A percentile compares a stretch with the other conserved stretches of the same genome.
Evolutionary conservation across 257 asterid genomes (phyloP).

Genomic region (Przewalskia tangutica): DNA sequence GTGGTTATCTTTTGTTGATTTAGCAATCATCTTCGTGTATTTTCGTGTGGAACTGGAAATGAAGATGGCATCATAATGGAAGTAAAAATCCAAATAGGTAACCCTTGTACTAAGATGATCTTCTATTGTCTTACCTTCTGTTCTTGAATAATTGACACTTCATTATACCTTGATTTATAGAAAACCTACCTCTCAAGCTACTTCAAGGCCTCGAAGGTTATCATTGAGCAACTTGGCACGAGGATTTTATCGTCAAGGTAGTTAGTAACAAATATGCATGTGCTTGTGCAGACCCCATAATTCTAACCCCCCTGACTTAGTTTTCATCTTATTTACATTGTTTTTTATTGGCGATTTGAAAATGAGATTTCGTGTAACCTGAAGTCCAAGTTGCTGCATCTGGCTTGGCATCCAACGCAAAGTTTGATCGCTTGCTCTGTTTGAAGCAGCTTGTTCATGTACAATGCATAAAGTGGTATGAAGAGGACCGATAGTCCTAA

Average conservation of each 20-base stretch:
- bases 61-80: conserved; percentile 62
- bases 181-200: conserved; percentile 69
- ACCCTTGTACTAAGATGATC: conserved; percentile 1
- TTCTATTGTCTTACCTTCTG: background rate
- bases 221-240: conserved; percentile 76
- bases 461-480: conserved; percentile 56
- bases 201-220: conserved; percentile 84
- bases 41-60: conserved; percentile 54
- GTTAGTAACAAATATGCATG: conserved; percentile 6
- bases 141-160: background rate
- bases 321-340: background rate
- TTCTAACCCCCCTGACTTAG: background rate
- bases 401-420: conserved; percentile 97
- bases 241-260: conserved; percentile 47
- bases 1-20: background rate
- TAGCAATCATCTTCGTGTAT: conserved; percentile 70
- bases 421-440: conserved; percentile 95
- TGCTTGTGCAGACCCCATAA: background rate
- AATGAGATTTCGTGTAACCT: conserved; percentile 85
- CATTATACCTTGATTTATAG: conserved; percentile 22
- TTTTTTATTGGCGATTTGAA: conserved; percentile 38
- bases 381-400: conserved; percentile 84
- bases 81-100: conserved; percentile 72
- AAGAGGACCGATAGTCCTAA: background rate
- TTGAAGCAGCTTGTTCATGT: conserved; percentile 98